Evolutionary conservation across 306 rosid genomes (phyloP).

Genomic region (Vicia sativa): DNA sequence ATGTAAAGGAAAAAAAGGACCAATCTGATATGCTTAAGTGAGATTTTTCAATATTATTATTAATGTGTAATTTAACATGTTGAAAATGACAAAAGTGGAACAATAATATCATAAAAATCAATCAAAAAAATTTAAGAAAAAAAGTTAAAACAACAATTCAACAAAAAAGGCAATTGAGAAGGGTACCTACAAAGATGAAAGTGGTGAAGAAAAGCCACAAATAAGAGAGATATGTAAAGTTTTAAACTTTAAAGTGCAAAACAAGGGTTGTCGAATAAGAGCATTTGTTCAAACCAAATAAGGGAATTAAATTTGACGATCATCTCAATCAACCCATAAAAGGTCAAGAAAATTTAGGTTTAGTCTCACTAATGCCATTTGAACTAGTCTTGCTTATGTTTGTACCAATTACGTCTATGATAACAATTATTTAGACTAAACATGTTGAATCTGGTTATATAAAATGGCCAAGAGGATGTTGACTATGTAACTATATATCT

Average conservation of each 20-base stretch:
- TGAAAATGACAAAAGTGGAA: no score
- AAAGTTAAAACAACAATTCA: no score
- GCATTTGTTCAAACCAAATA: neutral
- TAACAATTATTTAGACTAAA: neutral
- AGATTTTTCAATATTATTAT: no score
- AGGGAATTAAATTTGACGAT: neutral
- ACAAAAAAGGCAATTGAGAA: neutral
- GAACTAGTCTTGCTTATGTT: neutral
- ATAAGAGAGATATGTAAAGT: neutral
- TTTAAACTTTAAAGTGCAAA: neutral
- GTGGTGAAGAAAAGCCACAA: neutral
- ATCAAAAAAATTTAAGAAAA: no score
- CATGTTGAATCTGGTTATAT: neutral
- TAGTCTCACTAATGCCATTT: neutral
- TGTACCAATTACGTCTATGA: neutral
- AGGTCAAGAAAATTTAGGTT: neutral
- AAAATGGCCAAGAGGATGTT: neutral
- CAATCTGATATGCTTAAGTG: no score
- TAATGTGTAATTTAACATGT: no score
- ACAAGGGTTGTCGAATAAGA: neutral
- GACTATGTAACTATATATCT: neutral
- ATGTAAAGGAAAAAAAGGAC: no score
- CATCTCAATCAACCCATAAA: neutral
- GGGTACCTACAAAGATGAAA: neutral
- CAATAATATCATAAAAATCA: no score